Evolutionary conservation across 768 basidiomycete species (phyloP).

Genomic region (Coprinopsis strossmayeri): DNA sequence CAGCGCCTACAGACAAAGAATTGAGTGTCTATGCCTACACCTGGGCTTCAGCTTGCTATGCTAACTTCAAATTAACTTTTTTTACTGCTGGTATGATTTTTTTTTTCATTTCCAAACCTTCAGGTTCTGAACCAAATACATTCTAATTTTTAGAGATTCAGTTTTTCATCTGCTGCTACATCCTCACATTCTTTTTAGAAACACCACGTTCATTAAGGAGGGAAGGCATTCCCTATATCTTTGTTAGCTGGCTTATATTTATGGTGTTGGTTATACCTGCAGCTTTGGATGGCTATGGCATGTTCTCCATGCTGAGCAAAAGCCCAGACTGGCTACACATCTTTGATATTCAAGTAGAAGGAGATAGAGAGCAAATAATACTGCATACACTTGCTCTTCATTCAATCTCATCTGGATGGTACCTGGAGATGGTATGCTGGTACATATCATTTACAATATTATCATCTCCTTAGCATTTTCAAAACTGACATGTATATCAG

Average conservation of each 20-base stretch:
- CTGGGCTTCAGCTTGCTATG: no score
- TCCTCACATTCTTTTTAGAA: not conserved
- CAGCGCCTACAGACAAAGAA: no score
- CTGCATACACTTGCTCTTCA: no score
- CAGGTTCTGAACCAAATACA: no score
- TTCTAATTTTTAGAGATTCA: not conserved
- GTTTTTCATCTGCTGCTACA: not conserved
- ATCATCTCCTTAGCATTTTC: not conserved
- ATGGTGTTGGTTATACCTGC: not conserved
- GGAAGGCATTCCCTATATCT: not conserved
- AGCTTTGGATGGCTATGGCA: not conserved
- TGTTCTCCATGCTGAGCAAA: not conserved
- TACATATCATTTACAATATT: not conserved
- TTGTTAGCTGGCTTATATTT: not conserved
- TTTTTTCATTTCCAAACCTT: no score
- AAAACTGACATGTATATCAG: no score
- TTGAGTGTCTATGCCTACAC: no score
- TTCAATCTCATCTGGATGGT: no score
- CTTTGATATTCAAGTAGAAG: no score
- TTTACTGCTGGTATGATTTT: no score
- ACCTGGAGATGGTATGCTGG: not conserved
- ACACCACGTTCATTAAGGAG: not conserved
- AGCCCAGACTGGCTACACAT: not conserved
- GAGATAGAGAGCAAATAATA: no score
- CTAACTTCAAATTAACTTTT: no score